Evolutionary conservation across 2,329 filamentous ascomycete species (phyloP).

Genomic region (Paraphoma chrysanthemicola): DNA sequence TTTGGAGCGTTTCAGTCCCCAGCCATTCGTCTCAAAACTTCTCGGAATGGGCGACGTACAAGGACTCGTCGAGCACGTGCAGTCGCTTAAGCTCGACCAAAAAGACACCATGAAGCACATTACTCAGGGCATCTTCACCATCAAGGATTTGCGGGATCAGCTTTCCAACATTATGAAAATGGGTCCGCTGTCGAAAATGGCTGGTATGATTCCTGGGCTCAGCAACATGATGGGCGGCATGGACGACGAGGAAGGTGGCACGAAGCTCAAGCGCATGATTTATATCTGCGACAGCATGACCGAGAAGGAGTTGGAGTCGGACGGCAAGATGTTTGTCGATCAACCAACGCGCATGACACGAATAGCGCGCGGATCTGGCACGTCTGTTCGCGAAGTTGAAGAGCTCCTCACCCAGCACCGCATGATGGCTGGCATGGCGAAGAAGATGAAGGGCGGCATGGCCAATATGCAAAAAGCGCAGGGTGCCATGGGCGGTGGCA

Average conservation of each 20-base stretch:
- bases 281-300: slow-evolving; percentile 99
- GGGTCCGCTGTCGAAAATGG: slow-evolving; percentile 96
- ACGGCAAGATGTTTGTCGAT: slow-evolving; percentile 92
- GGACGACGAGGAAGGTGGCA: slow-evolving; percentile 94
- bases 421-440: slow-evolving; percentile 99
- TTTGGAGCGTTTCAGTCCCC: slow-evolving; percentile 88
- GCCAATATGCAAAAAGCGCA: slow-evolving; percentile 97
- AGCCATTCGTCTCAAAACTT: slow-evolving; percentile 91
- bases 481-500: slow-evolving; percentile 86
- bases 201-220: slow-evolving; percentile 97
- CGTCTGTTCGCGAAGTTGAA: slow-evolving; percentile 90
- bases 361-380: slow-evolving; percentile 88
- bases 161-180: slow-evolving; percentile 99
- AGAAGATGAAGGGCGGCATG: slow-evolving; percentile 98
- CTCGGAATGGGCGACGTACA: slow-evolving; percentile 98
- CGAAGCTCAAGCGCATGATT: slow-evolving; percentile 96
- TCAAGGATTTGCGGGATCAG: slow-evolving; percentile 93
- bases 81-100: slow-evolving; percentile 92
- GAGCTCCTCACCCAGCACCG: slow-evolving; percentile 96
- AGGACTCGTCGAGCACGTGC: slow-evolving; percentile 93
- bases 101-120: slow-evolving; percentile 99
- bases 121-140: slow-evolving; percentile 92
- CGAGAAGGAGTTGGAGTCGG: slow-evolving; percentile 89
- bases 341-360: slow-evolving; percentile 93
- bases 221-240: slow-evolving; percentile 93